Evolutionary conservation across 805 yeast species (phyloP).

Genomic region (Brettanomyces nanus): DNA sequence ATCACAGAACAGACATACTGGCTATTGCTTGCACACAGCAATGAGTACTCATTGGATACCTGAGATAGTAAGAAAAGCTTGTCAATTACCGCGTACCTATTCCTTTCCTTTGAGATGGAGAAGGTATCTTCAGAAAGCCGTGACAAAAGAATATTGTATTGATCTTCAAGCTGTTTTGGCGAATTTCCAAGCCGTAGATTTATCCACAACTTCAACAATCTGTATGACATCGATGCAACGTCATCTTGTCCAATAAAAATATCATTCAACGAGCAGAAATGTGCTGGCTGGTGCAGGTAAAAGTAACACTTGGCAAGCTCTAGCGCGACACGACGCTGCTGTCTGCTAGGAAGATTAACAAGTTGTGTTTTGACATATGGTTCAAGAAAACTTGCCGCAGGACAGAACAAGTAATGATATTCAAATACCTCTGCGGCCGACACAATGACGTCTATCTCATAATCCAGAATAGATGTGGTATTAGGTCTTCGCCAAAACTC

Average conservation of each 20-base stretch:
- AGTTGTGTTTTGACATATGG: slow-evolving; percentile 1
- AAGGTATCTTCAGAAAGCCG: background rate
- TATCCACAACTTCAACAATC: background rate
- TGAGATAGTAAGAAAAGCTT: slow-evolving; percentile 24
- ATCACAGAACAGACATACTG: slow-evolving; percentile 21
- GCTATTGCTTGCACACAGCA: slow-evolving; percentile 11
- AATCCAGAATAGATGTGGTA: slow-evolving; percentile 7
- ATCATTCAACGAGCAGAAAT: background rate
- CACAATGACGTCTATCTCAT: slow-evolving; percentile 26
- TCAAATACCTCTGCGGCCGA: slow-evolving; percentile 18
- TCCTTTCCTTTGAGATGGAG: slow-evolving; percentile 9
- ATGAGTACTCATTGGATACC: slow-evolving; percentile 22
- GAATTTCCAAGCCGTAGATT: background rate
- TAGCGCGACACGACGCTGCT: background rate
- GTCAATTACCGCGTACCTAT: slow-evolving; percentile 11
- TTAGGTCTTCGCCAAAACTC: slow-evolving; percentile 3
- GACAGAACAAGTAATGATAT: slow-evolving; percentile 12
- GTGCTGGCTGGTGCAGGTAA: background rate
- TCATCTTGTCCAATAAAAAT: background rate
- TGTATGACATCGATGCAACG: background rate
- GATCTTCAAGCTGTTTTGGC: background rate
- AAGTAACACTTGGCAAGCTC: background rate
- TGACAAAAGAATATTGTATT: background rate
- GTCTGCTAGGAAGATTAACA: background rate
- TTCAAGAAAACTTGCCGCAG: slow-evolving; percentile 11